Percentiles rank a stretch among this genome's conserved stretches.
phyloP scores from a whole-genome alignment of 2,329 filamentous ascomycete species.

The Exophiala sideris region DNA sequence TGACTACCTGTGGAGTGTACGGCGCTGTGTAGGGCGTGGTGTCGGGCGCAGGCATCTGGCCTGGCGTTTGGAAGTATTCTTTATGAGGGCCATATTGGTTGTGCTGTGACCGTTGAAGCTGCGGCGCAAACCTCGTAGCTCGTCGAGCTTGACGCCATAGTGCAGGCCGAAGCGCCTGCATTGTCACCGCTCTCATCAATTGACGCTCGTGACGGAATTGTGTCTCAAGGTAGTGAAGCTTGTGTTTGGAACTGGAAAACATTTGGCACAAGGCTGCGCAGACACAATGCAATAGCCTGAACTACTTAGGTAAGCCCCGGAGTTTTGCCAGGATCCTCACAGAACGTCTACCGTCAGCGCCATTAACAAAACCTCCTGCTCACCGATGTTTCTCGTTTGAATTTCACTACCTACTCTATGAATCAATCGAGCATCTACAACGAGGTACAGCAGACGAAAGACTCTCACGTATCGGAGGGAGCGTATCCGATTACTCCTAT shows the following conservation, averaged over 20 bases:
- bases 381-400: no score
- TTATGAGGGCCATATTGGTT: conserved; percentile 27
- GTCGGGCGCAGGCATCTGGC: conserved; percentile 25
- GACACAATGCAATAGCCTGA: no score
- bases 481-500: no score
- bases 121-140: neutral
- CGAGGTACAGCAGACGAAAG: no score
- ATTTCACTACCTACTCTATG: no score
- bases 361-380: no score
- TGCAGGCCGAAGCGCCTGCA: conserved; percentile 20
- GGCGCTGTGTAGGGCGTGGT: conserved; percentile 15
- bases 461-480: no score
- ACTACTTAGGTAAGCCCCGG: no score
- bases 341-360: no score
- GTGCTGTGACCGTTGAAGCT: conserved; percentile 16
- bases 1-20: neutral
- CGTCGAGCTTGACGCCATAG: conserved; percentile 16
- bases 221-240: neutral
- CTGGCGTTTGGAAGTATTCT: conserved; percentile 30
- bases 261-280: neutral
- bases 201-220: neutral
- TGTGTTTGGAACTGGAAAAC: neutral
- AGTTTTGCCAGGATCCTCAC: no score
- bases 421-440: no score
- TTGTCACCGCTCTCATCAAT: neutral